Percentiles rank a stretch among this genome's conserved stretches.
These are phyloP conservation scores for Daldinia loculata DNA, from an alignment of 495 filamentous ascomycete species.

Conservation along the genomic window DNA sequence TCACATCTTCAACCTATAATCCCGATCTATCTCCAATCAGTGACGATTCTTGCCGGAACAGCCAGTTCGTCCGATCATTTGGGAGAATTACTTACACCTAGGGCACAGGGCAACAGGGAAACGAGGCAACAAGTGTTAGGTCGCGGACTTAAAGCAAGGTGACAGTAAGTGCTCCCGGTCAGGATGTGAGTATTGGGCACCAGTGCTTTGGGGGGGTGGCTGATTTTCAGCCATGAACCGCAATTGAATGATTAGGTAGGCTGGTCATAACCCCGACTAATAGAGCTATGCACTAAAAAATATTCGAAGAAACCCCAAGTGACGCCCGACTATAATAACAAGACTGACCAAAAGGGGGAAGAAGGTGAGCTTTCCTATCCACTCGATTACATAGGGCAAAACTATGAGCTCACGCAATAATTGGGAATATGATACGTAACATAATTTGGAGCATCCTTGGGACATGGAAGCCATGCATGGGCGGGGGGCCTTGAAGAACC, in stretches of 20 bases:
- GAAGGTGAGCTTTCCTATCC: not conserved
- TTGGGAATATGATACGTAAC: not conserved
- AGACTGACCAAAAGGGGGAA: not conserved
- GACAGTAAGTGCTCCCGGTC: not conserved
- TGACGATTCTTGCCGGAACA: not conserved
- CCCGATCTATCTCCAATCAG: not conserved
- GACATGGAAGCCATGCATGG: not conserved
- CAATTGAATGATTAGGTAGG: not conserved
- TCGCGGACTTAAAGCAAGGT: not conserved
- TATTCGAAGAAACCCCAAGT: not conserved
- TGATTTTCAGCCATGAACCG: not conserved
- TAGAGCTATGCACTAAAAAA: not conserved
- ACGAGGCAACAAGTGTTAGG: not conserved
- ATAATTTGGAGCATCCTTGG: not conserved
- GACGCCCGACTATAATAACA: conserved; percentile 14
- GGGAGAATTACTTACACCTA: not conserved
- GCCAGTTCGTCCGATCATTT: conserved; percentile 8
- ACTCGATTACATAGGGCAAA: conserved; percentile 11
- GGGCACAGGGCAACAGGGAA: not conserved
- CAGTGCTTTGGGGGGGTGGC: not conserved
- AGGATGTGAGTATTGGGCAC: conserved; percentile 14
- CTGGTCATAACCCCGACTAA: not conserved
- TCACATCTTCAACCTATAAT: not conserved
- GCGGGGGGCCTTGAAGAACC: not conserved
- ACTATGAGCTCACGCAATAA: not conserved